Conservation (phyloP, 1,139 yeast species). For the Candida sp. region DNA sequence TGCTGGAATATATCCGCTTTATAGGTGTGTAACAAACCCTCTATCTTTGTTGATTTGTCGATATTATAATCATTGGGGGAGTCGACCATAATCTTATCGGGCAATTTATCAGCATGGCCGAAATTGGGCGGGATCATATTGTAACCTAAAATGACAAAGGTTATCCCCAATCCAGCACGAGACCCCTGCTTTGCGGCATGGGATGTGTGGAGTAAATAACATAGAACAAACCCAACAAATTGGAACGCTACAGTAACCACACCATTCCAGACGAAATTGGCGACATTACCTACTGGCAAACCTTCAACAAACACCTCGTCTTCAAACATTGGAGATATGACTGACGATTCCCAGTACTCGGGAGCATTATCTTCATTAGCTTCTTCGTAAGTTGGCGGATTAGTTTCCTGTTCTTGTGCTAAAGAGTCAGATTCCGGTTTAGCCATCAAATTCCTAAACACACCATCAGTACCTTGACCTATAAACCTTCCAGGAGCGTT, state of each 20-base stretch:
- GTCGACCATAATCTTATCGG: conserved; percentile 45
- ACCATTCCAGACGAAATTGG: conserved; percentile 87
- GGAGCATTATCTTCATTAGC: conserved; percentile 96
- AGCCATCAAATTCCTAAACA: conserved; percentile 86
- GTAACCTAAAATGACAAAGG: conserved; percentile 76
- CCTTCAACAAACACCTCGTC: conserved; percentile 96
- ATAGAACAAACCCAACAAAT: conserved; percentile 86
- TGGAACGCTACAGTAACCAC: conserved; percentile 89
- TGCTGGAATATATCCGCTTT: conserved; percentile 30
- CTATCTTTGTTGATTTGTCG: conserved; percentile 29
- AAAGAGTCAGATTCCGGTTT: conserved; percentile 63
- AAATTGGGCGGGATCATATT: conserved; percentile 62
- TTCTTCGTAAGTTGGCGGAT: conserved; percentile 93
- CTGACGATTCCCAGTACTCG: conserved; percentile 94
- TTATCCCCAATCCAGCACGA: conserved; percentile 86
- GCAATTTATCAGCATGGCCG: conserved; percentile 36
- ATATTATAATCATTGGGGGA: conserved; percentile 58
- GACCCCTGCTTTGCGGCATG: conserved; percentile 98
- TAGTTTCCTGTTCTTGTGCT: conserved; percentile 36
- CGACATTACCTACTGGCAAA: conserved; percentile 89
- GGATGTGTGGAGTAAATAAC: conserved; percentile 89
- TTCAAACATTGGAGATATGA: conserved; percentile 75
- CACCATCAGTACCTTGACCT: conserved; percentile 79
- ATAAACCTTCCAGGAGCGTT: conserved; percentile 44
- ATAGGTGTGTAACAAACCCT: conserved; percentile 48